Conservation (phyloP, 1,139 yeast genomes). For the Blastobotrys petasosporus region DNA sequence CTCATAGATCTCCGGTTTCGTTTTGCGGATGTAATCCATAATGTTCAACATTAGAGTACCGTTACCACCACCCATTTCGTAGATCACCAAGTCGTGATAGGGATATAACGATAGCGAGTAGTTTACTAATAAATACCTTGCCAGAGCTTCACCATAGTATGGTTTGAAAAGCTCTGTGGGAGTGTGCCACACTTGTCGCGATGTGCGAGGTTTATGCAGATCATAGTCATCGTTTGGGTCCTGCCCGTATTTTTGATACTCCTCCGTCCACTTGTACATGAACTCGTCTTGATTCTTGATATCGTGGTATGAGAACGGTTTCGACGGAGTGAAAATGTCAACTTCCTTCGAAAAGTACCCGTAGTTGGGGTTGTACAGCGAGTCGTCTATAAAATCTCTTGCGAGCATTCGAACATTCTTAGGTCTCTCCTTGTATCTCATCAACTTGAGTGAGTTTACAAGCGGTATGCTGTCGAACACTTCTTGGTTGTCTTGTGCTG, state of each 20-base stretch:
- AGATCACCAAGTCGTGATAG: constrained; percentile 59
- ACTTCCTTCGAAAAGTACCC: constrained; percentile 79
- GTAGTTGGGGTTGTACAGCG: constrained; percentile 71
- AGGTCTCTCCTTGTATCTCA: constrained; percentile 49
- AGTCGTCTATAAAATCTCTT: constrained; percentile 78
- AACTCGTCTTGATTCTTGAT: constrained; percentile 65
- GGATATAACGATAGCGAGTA: constrained; percentile 64
- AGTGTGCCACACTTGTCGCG: constrained; percentile 79
- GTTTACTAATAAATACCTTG: constrained; percentile 64
- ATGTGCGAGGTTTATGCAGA: constrained; percentile 13
- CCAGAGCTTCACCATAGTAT: constrained; percentile 77
- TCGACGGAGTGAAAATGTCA: constrained; percentile 52
- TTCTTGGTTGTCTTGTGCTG: constrained; percentile 28
- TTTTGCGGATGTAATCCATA: constrained; percentile 55
- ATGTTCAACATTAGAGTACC: constrained; percentile 80
- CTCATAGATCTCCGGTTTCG: constrained; percentile 66
- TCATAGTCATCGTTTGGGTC: constrained; percentile 27
- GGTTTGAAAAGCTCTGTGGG: constrained; percentile 82
- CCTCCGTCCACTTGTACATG: constrained; percentile 59
- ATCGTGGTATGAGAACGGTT: constrained; percentile 49
- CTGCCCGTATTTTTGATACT: constrained; percentile 48
- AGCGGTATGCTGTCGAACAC: constrained; percentile 43
- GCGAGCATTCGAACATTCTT: constrained; percentile 59
- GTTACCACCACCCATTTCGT: constrained; percentile 90
- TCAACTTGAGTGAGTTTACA: constrained; percentile 44